A percentile compares a stretch with the other conserved stretches of the same genome.
Evolutionary conservation across 495 filamentous ascomycete genomes (phyloP).

Genomic region (Penicillium alfredii): DNA sequence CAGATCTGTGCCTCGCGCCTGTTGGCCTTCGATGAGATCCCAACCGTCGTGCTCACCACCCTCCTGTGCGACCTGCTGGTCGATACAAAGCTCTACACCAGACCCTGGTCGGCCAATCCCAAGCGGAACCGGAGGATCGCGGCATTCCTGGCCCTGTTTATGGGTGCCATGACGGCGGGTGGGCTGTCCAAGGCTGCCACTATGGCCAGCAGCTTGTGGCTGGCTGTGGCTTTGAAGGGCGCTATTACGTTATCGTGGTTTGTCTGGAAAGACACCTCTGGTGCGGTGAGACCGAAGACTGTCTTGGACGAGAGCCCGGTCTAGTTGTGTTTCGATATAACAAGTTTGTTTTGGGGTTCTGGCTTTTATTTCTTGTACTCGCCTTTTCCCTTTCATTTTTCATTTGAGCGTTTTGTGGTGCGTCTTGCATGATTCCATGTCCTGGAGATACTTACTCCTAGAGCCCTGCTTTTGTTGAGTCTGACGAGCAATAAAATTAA

Average conservation of each 20-base stretch:
- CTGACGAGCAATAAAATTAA: too few species aligned
- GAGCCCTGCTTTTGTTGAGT: too few species aligned
- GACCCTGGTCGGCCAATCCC: constrained; percentile 21
- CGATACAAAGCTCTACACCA: constrained; percentile 24
- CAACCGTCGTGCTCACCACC: constrained; percentile 63
- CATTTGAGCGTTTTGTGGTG: too few species aligned
- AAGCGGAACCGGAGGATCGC: constrained; percentile 31
- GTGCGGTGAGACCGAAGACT: too few species aligned
- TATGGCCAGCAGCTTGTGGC: constrained; percentile 33
- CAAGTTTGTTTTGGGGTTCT: too few species aligned
- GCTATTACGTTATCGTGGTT: constrained; percentile 27
- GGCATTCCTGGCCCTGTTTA: constrained; percentile 29
- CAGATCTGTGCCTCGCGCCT: constrained; percentile 58
- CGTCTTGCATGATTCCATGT: too few species aligned
- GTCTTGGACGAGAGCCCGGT: too few species aligned
- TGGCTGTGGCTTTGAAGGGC: constrained; percentile 33
- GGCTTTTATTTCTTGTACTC: too few species aligned
- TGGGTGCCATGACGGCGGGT: constrained; percentile 37
- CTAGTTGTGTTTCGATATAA: too few species aligned
- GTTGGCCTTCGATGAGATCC: constrained; percentile 60
- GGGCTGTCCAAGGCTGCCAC: constrained; percentile 25
- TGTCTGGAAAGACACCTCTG: too few species aligned
- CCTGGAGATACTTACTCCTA: too few species aligned
- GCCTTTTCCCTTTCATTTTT: too few species aligned
- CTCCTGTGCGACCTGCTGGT: constrained; percentile 56